Evolutionary conservation across 1,139 yeast species (phyloP).

Genomic region (Barnettozyma hawaiiensis): DNA sequence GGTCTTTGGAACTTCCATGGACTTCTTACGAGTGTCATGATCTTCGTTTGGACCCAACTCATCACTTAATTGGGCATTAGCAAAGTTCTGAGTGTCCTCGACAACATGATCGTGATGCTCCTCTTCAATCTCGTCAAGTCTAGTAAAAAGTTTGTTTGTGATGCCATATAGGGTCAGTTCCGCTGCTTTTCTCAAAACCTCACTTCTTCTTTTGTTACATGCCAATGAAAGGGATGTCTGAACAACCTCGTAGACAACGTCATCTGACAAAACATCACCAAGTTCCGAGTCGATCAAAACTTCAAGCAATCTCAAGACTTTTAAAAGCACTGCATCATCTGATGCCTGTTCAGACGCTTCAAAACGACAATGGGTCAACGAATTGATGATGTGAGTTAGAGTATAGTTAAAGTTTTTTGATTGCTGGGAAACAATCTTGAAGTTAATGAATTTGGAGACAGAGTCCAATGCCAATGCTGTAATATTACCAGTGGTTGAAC

Average conservation of each 20-base stretch:
- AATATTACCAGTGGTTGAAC: constrained; percentile 79
- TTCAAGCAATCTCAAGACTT: constrained; percentile 74
- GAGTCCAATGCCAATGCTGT: constrained; percentile 80
- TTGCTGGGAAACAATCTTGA: constrained; percentile 44
- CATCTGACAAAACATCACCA: constrained; percentile 66
- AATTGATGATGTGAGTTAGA: constrained; percentile 49
- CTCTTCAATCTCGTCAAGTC: constrained; percentile 53
- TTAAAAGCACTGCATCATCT: constrained; percentile 86
- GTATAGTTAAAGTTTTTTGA: constrained; percentile 45
- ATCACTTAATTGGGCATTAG: constrained; percentile 30
- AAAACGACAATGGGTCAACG: constrained; percentile 90
- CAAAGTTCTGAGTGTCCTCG: constrained; percentile 31
- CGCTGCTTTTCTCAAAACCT: constrained; percentile 82
- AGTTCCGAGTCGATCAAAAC: constrained; percentile 59
- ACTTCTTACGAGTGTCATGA: constrained; percentile 18
- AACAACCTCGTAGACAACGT: constrained; percentile 79
- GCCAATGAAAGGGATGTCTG: constrained; percentile 92
- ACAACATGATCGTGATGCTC: constrained; percentile 30
- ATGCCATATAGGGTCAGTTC: constrained; percentile 77
- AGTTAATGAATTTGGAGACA: constrained; percentile 62
- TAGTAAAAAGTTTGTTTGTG: constrained; percentile 62
- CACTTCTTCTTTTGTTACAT: constrained; percentile 87
- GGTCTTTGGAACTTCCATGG: constrained; percentile 21
- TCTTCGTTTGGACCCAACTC: constrained; percentile 31
- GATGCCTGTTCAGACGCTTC: constrained; percentile 92